Base-by-base conservation (phyloP, 2,329 filamentous ascomycete genomes). In the Pestalotiopsis sp. region DNA sequence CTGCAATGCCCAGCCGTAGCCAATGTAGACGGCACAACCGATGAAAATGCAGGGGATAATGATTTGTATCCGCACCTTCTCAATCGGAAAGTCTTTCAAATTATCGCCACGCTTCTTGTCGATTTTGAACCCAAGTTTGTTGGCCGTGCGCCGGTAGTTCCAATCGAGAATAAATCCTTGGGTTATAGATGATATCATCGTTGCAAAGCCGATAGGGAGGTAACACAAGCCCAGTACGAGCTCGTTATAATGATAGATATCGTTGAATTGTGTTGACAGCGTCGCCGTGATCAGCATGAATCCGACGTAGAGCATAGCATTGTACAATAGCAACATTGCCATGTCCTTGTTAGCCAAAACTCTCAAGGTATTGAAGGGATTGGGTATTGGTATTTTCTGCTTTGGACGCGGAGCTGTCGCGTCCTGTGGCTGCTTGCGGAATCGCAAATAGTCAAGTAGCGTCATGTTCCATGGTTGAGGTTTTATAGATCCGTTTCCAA, bases 121-220 rank as follows among this genome's bases (percentile, higher is more conserved):
- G 71, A 93, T 86, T 2, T 82, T 80, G 68, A 94, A 82, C 5
- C 89, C 89, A 17, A 91, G 81, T 39, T 85, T 84, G 63, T 82
- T 84, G 1, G 92, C 92, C 61, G 90, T 86, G 52, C 91, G 87
- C 6, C 89, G 85, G 77, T 93, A 97, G 77, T 94, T 94, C 84
- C 88, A 90, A 78, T 89, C 86, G 62, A 87, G 80, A 5, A 88
- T 75, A 71, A 85, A 84, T 4, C 93, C 91, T 70, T 88, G 86
- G n/a, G 78, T 76, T 31, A 88, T 72, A 13, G 85, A 82, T 1
- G 86, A 82, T 11, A 83, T 69, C 52, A 81, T 84, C 68, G 84
- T 87, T 3, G 85, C 85, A 2, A 83, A 74, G 0, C 86, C 87
- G 65, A 88, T 85, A 0, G 86, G 86, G 13, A 89, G 79, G 72